phyloP scores from a whole-genome alignment of 2,329 filamentous ascomycete genomes.

The Colletotrichum karsti region DNA sequence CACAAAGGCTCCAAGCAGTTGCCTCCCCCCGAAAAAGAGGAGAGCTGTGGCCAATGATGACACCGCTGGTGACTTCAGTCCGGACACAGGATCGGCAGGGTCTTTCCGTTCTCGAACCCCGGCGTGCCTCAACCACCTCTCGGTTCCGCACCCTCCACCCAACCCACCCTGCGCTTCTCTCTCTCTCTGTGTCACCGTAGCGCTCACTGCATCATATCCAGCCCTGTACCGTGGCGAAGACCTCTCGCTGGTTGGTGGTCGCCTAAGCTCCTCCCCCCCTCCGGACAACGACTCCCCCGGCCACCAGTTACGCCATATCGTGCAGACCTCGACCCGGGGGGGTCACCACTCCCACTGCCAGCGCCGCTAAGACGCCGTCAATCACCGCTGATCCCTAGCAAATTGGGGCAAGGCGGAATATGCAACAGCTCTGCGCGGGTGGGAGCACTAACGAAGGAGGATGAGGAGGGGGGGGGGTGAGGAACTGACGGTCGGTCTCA shows the following conservation, averaged over 20 bases:
- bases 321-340: conserved; percentile 12
- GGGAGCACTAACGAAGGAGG: background rate
- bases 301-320: conserved; percentile 28
- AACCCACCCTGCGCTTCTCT: background rate
- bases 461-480: background rate
- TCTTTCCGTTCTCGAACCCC: conserved; percentile 27
- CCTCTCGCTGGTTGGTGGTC: background rate
- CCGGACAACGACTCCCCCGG: conserved; percentile 1
- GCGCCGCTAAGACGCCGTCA: conserved; percentile 25
- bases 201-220: conserved; percentile 27
- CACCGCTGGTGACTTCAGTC: conserved; percentile 24
- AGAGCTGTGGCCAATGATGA: conserved; percentile 23
- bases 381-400: conserved; percentile 30
- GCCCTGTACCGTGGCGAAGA: conserved; percentile 27
- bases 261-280: background rate
- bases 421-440: conserved; percentile 17
- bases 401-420: conserved; percentile 8
- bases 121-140: background rate
- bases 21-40: background rate
- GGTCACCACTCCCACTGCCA: no score
- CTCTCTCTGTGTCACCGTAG: conserved; percentile 3
- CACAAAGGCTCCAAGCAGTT: conserved; percentile 5
- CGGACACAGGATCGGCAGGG: conserved; percentile 30
- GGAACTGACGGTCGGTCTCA: background rate
- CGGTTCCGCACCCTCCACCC: background rate